Conservation (phyloP, 2,329 filamentous ascomycete species). For the Fusarium odoratissimum region DNA sequence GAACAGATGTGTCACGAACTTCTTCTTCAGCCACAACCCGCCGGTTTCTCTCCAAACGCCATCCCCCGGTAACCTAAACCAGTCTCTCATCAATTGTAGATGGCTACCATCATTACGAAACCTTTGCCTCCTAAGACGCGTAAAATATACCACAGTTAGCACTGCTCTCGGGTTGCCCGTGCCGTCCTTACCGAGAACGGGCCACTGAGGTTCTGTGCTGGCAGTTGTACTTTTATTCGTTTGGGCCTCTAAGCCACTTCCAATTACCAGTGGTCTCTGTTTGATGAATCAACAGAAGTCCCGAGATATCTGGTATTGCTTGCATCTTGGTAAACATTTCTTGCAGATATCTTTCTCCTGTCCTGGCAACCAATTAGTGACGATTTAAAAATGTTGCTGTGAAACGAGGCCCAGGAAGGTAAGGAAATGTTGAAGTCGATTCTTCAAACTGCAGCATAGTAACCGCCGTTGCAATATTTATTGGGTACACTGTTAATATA, state of each 20-base stretch:
- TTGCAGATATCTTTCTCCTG: background rate
- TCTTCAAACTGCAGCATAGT: background rate
- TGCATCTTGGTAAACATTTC: background rate
- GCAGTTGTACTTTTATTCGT: background rate
- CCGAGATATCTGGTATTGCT: background rate
- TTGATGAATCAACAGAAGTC: background rate
- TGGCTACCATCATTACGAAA: background rate
- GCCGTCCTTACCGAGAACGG: background rate
- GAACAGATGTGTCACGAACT: background rate
- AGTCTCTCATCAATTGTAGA: background rate
- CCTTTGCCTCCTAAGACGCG: background rate
- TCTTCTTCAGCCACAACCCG: conserved; percentile 1
- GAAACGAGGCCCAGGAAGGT: background rate
- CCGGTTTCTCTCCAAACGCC: background rate
- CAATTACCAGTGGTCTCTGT: background rate
- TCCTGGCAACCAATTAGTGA: background rate
- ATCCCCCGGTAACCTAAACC: background rate
- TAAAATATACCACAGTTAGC: background rate
- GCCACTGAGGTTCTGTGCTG: background rate
- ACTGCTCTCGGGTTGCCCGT: background rate
- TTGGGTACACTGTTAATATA: background rate
- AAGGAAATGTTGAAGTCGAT: background rate
- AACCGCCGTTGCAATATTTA: background rate
- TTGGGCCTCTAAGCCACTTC: background rate
- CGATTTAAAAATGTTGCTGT: background rate